Conservation (phyloP, 148 eudicot genomes). For the Diospyros lotus region DNA sequence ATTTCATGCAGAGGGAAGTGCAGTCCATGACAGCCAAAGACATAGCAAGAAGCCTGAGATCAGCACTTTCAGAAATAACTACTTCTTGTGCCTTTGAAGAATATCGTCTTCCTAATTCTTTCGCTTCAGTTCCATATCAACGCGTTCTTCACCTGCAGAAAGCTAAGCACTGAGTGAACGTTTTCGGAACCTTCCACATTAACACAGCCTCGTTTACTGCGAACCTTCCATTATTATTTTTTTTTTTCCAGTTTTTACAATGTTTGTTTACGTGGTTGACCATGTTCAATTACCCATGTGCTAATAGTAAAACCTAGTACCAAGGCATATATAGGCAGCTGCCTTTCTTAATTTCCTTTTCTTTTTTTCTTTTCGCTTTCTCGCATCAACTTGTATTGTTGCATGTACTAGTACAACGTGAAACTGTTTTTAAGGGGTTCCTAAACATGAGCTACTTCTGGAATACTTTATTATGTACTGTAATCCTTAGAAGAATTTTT, state of each 20-base stretch:
- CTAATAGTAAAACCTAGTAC: neutral
- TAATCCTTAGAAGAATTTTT: too few relatives aligned
- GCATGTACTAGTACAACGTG: too few relatives aligned
- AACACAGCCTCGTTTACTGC: neutral
- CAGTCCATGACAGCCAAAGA: conserved; percentile 21
- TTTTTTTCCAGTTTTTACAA: neutral
- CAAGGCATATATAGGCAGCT: neutral
- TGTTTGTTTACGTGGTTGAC: conserved; percentile 15
- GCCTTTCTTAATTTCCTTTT: neutral
- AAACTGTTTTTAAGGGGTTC: too few relatives aligned
- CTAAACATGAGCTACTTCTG: too few relatives aligned
- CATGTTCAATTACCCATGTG: conserved; percentile 17
- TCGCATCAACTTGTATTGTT: too few relatives aligned
- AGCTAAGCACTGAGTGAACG: too few relatives aligned
- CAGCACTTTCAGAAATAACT: conserved; percentile 1
- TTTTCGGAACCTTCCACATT: too few relatives aligned
- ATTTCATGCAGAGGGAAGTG: conserved; percentile 23
- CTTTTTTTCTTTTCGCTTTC: too few relatives aligned
- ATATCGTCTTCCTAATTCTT: neutral
- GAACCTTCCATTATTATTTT: neutral
- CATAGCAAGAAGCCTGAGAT: conserved; percentile 22
- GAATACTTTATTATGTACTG: too few relatives aligned
- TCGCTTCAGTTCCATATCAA: neutral
- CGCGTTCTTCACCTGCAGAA: too few relatives aligned
- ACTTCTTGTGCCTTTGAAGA: too few relatives aligned